These are phyloP conservation scores for Apiospora malaysiana DNA, from an alignment of 2,329 filamentous ascomycete genomes.

Conservation along the genomic window DNA sequence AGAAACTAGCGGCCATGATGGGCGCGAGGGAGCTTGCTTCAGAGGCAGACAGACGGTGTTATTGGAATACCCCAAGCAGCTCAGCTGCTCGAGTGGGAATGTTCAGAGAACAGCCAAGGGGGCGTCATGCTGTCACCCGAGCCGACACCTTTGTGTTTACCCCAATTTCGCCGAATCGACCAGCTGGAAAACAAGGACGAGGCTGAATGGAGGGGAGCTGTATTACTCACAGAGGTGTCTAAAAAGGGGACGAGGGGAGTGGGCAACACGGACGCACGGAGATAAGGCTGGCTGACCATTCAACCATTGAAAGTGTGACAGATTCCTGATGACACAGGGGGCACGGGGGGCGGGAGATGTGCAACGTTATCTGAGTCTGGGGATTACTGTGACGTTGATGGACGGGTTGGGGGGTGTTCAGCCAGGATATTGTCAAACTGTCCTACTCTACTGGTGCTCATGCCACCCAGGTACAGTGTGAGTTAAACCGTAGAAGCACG, in stretches of 20 bases:
- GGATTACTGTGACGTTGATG: neutral
- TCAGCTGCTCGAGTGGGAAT: conserved; percentile 11
- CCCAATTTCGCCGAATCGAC: neutral
- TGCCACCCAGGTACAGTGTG: neutral
- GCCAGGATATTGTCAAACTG: neutral
- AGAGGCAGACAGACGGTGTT: too few species aligned
- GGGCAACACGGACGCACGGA: conserved; percentile 2
- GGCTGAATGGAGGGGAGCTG: conserved; percentile 14
- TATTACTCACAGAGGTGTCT: too few species aligned
- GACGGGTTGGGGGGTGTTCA: neutral
- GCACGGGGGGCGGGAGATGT: neutral
- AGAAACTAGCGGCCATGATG: conserved; percentile 91
- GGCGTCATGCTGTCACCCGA: conserved; percentile 8
- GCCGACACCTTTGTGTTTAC: neutral
- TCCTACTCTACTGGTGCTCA: too few species aligned
- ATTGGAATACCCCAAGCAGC: neutral
- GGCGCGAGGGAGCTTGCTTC: neutral
- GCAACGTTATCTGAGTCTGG: conserved; percentile 1
- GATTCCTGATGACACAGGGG: conserved; percentile 7
- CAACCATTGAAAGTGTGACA: neutral
- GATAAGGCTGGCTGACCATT: neutral
- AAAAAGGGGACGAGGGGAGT: neutral
- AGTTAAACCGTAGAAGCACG: neutral
- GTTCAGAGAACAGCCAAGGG: neutral
- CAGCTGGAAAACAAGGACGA: neutral